A percentile compares a stretch with the other conserved stretches of the same genome.
Conservation (phyloP, 495 filamentous ascomycete genomes). For the Pyronema domesticum region DNA sequence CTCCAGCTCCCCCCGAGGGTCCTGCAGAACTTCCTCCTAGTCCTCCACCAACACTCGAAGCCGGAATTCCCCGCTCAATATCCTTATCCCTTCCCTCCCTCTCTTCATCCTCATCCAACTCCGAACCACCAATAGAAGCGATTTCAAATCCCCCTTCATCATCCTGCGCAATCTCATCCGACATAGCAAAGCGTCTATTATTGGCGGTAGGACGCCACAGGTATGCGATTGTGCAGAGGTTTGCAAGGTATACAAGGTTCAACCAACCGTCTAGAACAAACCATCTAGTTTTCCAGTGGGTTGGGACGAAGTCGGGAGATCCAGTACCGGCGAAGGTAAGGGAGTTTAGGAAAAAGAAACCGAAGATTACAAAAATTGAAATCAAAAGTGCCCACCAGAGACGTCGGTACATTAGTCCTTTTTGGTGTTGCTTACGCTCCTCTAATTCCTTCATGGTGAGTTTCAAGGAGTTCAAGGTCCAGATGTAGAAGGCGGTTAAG, state of each 20-base stretch:
- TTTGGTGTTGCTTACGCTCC: constrained; percentile 82
- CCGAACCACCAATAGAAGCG: constrained; percentile 53
- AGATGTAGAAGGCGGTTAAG: constrained; percentile 93
- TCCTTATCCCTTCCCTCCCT: constrained; percentile 43
- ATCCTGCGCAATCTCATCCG: constrained; percentile 95
- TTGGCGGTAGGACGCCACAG: constrained; percentile 93
- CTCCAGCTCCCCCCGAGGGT: background rate
- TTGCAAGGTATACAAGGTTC: constrained; percentile 85
- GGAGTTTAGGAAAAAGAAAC: constrained; percentile 88
- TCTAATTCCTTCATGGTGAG: constrained; percentile 86
- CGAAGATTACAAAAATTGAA: constrained; percentile 88
- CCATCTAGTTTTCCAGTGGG: constrained; percentile 92
- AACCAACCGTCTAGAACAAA: constrained; percentile 97
- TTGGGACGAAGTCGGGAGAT: constrained; percentile 76
- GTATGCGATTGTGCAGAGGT: constrained; percentile 85
- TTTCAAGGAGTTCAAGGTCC: constrained; percentile 93
- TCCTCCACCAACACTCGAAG: background rate
- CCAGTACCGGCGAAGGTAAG: constrained; percentile 72
- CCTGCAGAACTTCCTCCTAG: background rate
- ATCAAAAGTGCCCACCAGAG: constrained; percentile 94
- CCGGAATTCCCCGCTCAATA: constrained; percentile 16
- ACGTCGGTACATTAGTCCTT: constrained; percentile 92
- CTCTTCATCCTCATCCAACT: constrained; percentile 55
- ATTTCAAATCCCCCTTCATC: constrained; percentile 95
- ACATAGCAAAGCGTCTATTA: constrained; percentile 96